Percentiles rank a stretch among this genome's conserved stretches.
Conservation (phyloP, 768 basidiomycete genomes). For the Lentinula edodes region DNA sequence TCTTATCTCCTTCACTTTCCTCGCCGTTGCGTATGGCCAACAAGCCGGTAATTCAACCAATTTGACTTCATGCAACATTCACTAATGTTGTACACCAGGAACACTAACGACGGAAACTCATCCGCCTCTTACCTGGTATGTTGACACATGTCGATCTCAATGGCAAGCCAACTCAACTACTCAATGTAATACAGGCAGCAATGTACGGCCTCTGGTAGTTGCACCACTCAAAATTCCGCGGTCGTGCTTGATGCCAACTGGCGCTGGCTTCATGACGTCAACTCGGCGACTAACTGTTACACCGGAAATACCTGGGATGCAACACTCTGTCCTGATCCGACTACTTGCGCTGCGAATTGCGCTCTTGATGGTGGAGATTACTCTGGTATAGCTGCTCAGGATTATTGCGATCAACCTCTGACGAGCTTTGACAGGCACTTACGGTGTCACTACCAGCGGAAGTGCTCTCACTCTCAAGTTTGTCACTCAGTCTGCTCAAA, state of each 20-base stretch:
- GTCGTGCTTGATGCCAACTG: conserved; percentile 52
- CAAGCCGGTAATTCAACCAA: conserved; percentile 30
- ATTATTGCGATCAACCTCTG: background rate
- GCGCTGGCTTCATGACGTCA: conserved; percentile 41
- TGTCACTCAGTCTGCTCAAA: conserved; percentile 16
- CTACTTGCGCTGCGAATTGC: conserved; percentile 5
- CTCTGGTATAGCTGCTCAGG: background rate
- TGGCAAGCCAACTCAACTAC: background rate
- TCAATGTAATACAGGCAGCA: conserved; percentile 12
- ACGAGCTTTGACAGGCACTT: conserved; percentile 18
- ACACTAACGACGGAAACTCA: conserved; percentile 36
- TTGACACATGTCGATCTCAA: conserved; percentile 14
- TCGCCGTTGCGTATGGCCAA: conserved; percentile 42
- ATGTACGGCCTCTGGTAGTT: conserved; percentile 39
- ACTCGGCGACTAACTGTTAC: conserved; percentile 31
- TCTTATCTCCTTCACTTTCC: conserved; percentile 33
- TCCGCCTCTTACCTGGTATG: conserved; percentile 32
- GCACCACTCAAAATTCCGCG: conserved; percentile 27
- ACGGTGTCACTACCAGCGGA: conserved; percentile 29
- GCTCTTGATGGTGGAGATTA: background rate
- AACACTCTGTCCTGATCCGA: conserved; percentile 42
- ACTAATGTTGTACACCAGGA: background rate
- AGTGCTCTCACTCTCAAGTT: conserved; percentile 26
- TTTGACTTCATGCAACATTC: conserved; percentile 17
- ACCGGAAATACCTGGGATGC: conserved; percentile 52